A percentile compares a stretch with the other conserved stretches of the same genome.
Conservation (phyloP, 495 filamentous ascomycete species). For the Staphylotrichum tortipilum region DNA sequence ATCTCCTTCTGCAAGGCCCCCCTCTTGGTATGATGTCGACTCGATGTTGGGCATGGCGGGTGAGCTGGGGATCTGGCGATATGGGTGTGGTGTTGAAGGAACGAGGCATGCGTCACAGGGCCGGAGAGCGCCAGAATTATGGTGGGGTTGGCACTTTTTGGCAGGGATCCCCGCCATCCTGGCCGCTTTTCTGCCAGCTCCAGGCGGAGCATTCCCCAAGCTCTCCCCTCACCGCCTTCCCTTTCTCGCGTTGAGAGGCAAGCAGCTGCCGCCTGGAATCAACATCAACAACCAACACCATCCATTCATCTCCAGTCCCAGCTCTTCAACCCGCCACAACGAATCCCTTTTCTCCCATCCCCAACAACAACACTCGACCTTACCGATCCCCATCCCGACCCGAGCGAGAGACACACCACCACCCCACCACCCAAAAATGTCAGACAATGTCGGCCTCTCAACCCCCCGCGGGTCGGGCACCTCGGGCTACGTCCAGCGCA, state of each 20-base stretch:
- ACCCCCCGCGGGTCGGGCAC: conserved; percentile 94
- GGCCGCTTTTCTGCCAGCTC: conserved; percentile 6
- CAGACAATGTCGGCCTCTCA: conserved; percentile 92
- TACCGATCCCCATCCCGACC: background rate
- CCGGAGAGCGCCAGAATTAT: background rate
- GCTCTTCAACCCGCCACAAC: no score
- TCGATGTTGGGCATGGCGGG: conserved; percentile 28
- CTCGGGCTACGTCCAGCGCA: conserved; percentile 94
- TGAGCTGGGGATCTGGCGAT: no score
- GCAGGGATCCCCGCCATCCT: background rate
- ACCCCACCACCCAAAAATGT: no score
- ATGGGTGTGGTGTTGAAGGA: no score
- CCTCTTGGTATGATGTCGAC: conserved; percentile 6
- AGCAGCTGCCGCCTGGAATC: background rate
- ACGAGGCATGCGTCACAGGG: background rate
- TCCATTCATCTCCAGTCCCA: no score
- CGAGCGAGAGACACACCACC: conserved; percentile 5
- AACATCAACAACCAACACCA: no score
- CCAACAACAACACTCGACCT: background rate
- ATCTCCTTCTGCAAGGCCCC: conserved; percentile 4
- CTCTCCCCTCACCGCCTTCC: background rate
- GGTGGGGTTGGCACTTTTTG: conserved; percentile 14
- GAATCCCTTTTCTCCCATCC: no score
- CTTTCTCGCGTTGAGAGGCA: no score
- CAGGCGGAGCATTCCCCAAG: background rate